Percentiles rank a stretch among this genome's conserved stretches.
These are phyloP conservation scores for Chytriomyces hyalinus DNA, from an alignment of 192 early-diverging fungal species.

Conservation along the genomic window DNA sequence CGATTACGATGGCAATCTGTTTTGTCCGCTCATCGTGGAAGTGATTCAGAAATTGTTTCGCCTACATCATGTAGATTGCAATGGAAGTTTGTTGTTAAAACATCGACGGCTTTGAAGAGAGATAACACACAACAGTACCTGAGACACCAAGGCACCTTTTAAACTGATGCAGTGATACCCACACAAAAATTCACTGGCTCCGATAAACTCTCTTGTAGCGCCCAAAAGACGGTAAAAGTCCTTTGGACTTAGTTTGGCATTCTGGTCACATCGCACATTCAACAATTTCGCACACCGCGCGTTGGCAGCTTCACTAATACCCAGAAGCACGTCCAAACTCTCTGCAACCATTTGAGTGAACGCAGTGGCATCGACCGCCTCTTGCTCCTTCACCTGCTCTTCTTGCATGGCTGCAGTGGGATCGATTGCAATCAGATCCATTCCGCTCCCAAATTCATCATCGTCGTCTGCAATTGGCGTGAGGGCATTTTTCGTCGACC, in stretches of 20 bases:
- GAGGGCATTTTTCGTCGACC: constrained; percentile 20
- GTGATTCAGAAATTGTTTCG: constrained; percentile 87
- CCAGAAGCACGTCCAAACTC: constrained; percentile 75
- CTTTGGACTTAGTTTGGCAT: constrained; percentile 80
- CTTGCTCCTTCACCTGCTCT: constrained; percentile 15
- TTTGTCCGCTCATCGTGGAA: constrained; percentile 94
- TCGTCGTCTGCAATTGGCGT: constrained; percentile 49
- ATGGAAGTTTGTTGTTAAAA: background rate
- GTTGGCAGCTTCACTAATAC: constrained; percentile 85
- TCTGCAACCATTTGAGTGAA: constrained; percentile 68
- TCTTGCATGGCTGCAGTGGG: constrained; percentile 1
- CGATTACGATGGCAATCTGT: constrained; percentile 84
- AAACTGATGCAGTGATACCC: constrained; percentile 90
- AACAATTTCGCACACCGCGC: constrained; percentile 87
- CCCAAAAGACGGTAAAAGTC: constrained; percentile 87
- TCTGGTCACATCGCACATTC: constrained; percentile 86
- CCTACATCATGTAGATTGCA: constrained; percentile 47
- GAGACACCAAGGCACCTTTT: constrained; percentile 83
- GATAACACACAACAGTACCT: constrained; percentile 49
- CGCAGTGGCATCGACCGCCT: constrained; percentile 29
- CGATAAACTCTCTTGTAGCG: constrained; percentile 83
- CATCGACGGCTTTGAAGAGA: constrained; percentile 13
- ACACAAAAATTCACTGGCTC: constrained; percentile 75
- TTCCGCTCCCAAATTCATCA: constrained; percentile 48
- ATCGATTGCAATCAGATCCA: constrained; percentile 16